Base-by-base conservation (phyloP, 2,329 filamentous ascomycete genomes). In the Sporothrix dimorphospora region DNA sequence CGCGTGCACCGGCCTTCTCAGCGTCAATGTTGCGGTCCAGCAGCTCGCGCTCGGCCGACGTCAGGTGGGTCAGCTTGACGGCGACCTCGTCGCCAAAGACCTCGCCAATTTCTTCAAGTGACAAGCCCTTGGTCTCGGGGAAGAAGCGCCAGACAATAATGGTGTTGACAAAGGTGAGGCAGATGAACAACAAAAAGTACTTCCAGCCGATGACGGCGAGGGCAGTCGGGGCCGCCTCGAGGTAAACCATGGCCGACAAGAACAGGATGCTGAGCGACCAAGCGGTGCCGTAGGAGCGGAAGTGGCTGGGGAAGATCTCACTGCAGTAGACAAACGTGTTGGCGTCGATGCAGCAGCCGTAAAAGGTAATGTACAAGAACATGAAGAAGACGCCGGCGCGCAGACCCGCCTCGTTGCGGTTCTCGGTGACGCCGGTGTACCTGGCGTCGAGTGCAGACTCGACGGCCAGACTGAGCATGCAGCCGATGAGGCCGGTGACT, bases 221-320 rank as follows among this genome's bases (percentile, higher is more conserved):
- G 1, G 61, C 70, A 0, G 61, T 71, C 4, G 70, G 70, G 1
- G 70, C 61, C 6, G 61, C 70, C 21, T 68, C 49, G 4, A 61
- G 30, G 34, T 61, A 61, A 7, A 40, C 5, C 45, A 72, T 55
- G n/a, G 57, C 34, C 4, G 45, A 45, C 5, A 69, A 19, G 38
- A 71, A 71, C 14, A 68, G 34, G 21, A 49, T 34, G 21, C 24
- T n/a, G 16, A 72, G 38, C n/a, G 72, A 71, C 55, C 49, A 70
- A 14, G 65, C 70, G 1, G 40, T 71, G 11, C 66, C 72, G 21
- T 67, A 63, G n/a, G 70, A 53, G 1, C 72, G 47, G 51, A 73
- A 61, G 7, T 68, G 53, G 55, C 30, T 70, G 5, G 72, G 67
- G 63, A 73, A 70, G 57, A 74, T 74, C 30, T 74, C 72, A 61